phyloP scores from a whole-genome alignment of 768 basidiomycete genomes.

The Serendipita vermifera region DNA sequence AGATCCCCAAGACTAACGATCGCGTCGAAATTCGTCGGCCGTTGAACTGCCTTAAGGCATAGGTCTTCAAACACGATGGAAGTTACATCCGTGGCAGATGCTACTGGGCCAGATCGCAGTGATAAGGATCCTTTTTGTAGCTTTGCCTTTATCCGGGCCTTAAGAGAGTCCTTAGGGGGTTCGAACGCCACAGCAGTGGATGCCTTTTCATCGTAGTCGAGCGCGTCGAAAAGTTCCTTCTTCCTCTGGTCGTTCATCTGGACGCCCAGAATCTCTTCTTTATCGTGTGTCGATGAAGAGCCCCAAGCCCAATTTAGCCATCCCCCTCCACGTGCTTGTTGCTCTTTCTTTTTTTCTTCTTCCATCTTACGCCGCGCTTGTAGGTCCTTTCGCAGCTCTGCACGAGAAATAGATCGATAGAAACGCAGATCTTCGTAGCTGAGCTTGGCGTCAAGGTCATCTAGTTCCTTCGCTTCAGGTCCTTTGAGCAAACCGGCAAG shows the following conservation, averaged over 20 bases:
- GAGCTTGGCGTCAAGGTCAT: constrained; percentile 65
- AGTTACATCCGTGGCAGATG: constrained; percentile 51
- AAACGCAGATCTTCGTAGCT: constrained; percentile 93
- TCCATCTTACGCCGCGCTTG: constrained; percentile 51
- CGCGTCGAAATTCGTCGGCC: constrained; percentile 76
- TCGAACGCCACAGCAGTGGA: constrained; percentile 58
- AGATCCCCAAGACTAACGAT: constrained; percentile 76
- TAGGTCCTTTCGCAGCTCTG: constrained; percentile 73
- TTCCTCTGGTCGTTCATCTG: constrained; percentile 83
- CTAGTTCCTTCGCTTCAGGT: constrained; percentile 27
- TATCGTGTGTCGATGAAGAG: constrained; percentile 29
- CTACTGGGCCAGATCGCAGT: constrained; percentile 61
- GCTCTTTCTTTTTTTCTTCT: constrained; percentile 49
- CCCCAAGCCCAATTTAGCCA: constrained; percentile 71
- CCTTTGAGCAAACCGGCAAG: constrained; percentile 35
- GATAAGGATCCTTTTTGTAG: constrained; percentile 82
- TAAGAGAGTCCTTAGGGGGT: constrained; percentile 65
- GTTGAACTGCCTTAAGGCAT: constrained; percentile 68
- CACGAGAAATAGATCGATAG: constrained; percentile 89
- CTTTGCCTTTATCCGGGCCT: constrained; percentile 57
- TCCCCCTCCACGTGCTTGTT: constrained; percentile 27
- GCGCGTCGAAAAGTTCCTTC: constrained; percentile 73
- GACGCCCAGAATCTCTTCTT: constrained; percentile 48
- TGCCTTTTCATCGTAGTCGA: constrained; percentile 84
- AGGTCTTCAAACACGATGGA: constrained; percentile 81